phyloP scores from a whole-genome alignment of 257 asterid genomes.

The Primulina tabacum region DNA sequence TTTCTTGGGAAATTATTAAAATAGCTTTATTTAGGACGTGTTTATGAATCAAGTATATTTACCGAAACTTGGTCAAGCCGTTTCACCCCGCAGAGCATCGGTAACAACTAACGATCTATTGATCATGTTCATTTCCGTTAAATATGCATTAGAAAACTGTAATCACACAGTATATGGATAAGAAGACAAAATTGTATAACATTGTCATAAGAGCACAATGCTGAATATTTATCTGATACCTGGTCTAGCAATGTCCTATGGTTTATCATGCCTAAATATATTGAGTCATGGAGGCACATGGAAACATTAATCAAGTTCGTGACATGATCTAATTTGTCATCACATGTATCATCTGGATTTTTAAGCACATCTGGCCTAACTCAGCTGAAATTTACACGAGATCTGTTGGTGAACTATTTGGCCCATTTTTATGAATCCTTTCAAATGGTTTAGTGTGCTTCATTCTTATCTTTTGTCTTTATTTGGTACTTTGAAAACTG shows the following conservation, averaged over 20 bases:
- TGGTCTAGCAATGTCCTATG: constrained; percentile 10
- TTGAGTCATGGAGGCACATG: constrained; percentile 6
- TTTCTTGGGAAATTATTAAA: too few relatives aligned
- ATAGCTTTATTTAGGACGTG: too few relatives aligned
- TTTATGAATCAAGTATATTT: too few relatives aligned
- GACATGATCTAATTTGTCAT: constrained; percentile 14
- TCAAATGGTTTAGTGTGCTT: neutral
- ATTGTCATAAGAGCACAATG: neutral
- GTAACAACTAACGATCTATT: too few relatives aligned
- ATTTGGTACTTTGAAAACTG: neutral
- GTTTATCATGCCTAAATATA: constrained; percentile 15
- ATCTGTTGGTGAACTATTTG: constrained; percentile 13
- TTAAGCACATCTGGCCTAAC: neutral
- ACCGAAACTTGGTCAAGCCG: too few relatives aligned
- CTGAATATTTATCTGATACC: neutral
- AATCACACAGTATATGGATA: neutral
- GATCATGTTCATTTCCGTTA: too few relatives aligned
- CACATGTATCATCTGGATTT: constrained; percentile 1
- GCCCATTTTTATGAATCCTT: neutral
- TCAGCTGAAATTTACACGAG: constrained; percentile 5
- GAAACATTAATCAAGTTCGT: neutral
- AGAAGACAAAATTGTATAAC: too few relatives aligned
- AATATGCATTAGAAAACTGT: too few relatives aligned
- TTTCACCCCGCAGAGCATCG: too few relatives aligned
- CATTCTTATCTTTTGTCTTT: constrained; percentile 3